Percentiles rank a stretch among this genome's conserved stretches.
Evolutionary conservation across 305 asterid species (phyloP).

Genomic region (Rubia tinctorum): DNA sequence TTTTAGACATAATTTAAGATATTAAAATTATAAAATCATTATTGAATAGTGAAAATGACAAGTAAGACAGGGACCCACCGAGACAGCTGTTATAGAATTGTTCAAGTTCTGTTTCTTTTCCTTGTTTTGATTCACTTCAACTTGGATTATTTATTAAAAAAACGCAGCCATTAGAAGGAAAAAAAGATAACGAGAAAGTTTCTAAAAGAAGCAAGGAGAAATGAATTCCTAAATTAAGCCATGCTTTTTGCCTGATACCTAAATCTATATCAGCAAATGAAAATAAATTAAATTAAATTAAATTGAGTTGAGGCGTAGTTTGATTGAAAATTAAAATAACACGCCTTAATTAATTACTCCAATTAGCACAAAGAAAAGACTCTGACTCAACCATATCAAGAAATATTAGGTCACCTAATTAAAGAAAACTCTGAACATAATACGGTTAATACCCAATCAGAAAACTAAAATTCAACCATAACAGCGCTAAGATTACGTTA

Average conservation of each 20-base stretch:
- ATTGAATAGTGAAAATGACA: too few species aligned
- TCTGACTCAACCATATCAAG: constrained; percentile 28
- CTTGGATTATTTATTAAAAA: background rate
- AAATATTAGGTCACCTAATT: constrained; percentile 26
- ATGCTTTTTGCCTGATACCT: too few species aligned
- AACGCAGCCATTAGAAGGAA: background rate
- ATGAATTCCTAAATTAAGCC: background rate
- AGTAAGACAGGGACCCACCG: too few species aligned
- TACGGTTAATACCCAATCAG: background rate
- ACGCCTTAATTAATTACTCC: background rate
- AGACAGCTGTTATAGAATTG: constrained; percentile 40
- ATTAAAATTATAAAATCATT: too few species aligned
- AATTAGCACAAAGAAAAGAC: background rate
- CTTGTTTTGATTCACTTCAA: background rate
- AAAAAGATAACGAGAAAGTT: background rate
- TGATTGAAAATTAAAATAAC: background rate
- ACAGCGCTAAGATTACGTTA: constrained; percentile 36
- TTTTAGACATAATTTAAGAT: too few species aligned
- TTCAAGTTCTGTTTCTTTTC: constrained; percentile 20
- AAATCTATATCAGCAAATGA: too few species aligned
- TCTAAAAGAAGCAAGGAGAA: background rate
- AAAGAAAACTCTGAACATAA: constrained; percentile 24
- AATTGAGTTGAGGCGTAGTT: too few species aligned
- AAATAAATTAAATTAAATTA: too few species aligned
- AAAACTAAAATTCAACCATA: constrained; percentile 23